phyloP scores from a whole-genome alignment of 192 early-diverging fungal species.

The Ambispora gerdemannii region DNA sequence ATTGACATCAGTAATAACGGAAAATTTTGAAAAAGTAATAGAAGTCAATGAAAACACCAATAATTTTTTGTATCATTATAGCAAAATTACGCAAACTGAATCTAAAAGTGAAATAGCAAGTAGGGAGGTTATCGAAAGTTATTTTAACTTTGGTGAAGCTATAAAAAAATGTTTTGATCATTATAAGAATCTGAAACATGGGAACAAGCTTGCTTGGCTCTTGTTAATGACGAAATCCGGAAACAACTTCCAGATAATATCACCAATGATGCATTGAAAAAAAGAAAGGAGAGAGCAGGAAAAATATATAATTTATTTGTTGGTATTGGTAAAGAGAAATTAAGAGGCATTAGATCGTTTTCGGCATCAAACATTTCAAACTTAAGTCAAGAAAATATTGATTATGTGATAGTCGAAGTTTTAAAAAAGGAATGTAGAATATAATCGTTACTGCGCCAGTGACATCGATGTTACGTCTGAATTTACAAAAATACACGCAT shows the following conservation, averaged over 20 bases:
- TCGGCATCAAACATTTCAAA: conserved; percentile 2
- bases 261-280: conserved; percentile 3
- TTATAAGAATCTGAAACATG: conserved; percentile 3
- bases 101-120: conserved; percentile 2
- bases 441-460: too few relatives aligned
- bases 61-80: neutral
- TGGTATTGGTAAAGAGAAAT: conserved; percentile 5
- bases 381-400: conserved; percentile 12
- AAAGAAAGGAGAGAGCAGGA: conserved; percentile 3
- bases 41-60: conserved; percentile 3
- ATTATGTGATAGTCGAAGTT: conserved; percentile 8
- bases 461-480: too few relatives aligned
- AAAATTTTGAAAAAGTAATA: conserved; percentile 1
- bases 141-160: conserved; percentile 1
- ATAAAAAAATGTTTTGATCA: conserved; percentile 5
- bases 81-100: conserved; percentile 5
- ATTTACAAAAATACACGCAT: too few relatives aligned
- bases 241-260: conserved; percentile 5
- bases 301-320: conserved; percentile 10
- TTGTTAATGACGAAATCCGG: conserved; percentile 7
- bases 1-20: neutral
- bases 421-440: too few relatives aligned
- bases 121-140: conserved; percentile 2
- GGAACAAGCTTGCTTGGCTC: neutral
- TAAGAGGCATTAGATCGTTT: conserved; percentile 5